These are phyloP conservation scores for Fomitopsis palustris DNA, from an alignment of 1,284 basidiomycete species.

Conservation along the genomic window DNA sequence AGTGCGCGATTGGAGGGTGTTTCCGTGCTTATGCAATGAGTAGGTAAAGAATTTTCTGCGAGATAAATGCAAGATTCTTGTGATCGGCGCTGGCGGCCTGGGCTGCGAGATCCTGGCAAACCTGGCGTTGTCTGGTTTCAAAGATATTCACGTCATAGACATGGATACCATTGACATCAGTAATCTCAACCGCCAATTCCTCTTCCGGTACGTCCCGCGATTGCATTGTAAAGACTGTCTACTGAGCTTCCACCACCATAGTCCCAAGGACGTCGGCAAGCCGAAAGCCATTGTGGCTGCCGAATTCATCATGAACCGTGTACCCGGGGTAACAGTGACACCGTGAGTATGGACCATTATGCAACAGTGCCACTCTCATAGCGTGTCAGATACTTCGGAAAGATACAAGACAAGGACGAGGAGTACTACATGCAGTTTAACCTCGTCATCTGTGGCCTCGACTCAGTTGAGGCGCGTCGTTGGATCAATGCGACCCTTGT, in stretches of 20 bases:
- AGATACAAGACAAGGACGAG: constrained; percentile 97
- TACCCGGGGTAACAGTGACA: constrained; percentile 91
- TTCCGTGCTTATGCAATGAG: not conserved
- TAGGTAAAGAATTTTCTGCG: constrained; percentile 89
- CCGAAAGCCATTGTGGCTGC: constrained; percentile 94
- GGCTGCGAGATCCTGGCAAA: constrained; percentile 96
- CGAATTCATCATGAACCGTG: constrained; percentile 92
- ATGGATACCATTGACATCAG: constrained; percentile 99
- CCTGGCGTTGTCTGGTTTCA: constrained; percentile 92
- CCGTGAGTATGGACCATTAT: constrained; percentile 55
- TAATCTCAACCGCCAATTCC: constrained; percentile 97
- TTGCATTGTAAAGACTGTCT: not conserved
- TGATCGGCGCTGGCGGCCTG: constrained; percentile 94
- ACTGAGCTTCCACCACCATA: constrained; percentile 27
- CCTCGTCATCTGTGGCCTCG: constrained; percentile 96
- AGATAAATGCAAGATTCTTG: constrained; percentile 86
- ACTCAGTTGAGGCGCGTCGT: constrained; percentile 93
- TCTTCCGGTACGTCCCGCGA: constrained; percentile 85
- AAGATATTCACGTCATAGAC: constrained; percentile 98
- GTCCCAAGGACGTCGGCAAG: constrained; percentile 88
- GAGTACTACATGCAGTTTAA: constrained; percentile 98
- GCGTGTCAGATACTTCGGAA: constrained; percentile 79
- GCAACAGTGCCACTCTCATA: constrained; percentile 14
- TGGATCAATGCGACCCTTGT: constrained; percentile 99
- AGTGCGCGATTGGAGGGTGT: not conserved